Conservation (phyloP, 1,284 basidiomycete genomes). For the Paramarasmius palmivorus region DNA sequence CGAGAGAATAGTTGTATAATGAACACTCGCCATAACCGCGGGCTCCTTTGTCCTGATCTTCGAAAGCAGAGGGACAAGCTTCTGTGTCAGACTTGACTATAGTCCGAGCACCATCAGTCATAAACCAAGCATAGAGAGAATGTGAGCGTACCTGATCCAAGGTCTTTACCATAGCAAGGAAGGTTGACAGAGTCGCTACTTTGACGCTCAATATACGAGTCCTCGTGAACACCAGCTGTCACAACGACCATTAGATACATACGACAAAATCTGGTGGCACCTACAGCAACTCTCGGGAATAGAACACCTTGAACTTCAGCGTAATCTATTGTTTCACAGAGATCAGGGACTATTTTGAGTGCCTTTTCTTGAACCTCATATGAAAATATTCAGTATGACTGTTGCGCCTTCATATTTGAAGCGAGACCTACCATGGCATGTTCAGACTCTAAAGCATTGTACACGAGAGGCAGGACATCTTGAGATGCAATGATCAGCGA, state of each 20-base stretch:
- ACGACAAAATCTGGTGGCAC: conserved; percentile 27
- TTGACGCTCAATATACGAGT: conserved; percentile 87
- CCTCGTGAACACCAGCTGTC: conserved; percentile 86
- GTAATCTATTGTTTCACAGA: conserved; percentile 94
- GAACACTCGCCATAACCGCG: conserved; percentile 73
- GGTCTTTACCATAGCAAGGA: conserved; percentile 90
- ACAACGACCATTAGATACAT: conserved; percentile 1
- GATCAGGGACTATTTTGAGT: conserved; percentile 79
- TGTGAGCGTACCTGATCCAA: conserved; percentile 76
- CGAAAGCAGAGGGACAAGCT: conserved; percentile 89
- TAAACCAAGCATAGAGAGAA: background rate
- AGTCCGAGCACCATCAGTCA: conserved; percentile 20
- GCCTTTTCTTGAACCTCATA: conserved; percentile 88
- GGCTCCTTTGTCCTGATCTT: conserved; percentile 97
- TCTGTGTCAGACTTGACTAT: conserved; percentile 85
- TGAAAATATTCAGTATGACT: background rate
- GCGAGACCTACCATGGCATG: conserved; percentile 64
- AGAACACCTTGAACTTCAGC: conserved; percentile 85
- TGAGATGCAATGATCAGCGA: conserved; percentile 8
- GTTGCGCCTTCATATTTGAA: background rate
- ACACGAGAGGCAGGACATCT: conserved; percentile 95
- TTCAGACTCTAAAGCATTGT: conserved; percentile 93
- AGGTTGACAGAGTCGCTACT: conserved; percentile 86
- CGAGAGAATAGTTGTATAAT: conserved; percentile 3
- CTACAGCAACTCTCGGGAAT: conserved; percentile 85